Evolutionary conservation across 2,329 filamentous ascomycete species (phyloP), one percentile per base, ranked within the genome.

Genomic region (Cadophora sp.): DNA sequence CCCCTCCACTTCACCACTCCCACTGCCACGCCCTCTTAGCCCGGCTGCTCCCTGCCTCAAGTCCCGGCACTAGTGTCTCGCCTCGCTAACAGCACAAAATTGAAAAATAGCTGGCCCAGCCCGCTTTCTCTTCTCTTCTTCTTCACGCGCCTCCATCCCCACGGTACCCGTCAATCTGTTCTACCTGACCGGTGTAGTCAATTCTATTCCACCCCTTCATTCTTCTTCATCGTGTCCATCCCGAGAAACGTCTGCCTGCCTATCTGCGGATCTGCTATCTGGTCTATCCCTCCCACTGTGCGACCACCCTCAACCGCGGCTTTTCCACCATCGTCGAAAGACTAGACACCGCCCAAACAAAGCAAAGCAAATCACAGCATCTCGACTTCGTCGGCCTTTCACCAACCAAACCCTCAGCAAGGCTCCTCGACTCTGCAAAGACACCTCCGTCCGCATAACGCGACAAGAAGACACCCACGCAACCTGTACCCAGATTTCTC

Each of bases 121-220:
- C 55, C 59, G 33, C 63, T 60, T 39, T n/a, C 68, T 66, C 62
- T 64, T 24, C 45, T 60, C 64, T 66, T 65, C 62, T 65, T 55
- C 68, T 59, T 67, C 68, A 71, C 70, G 68, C 71, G 66, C 65
- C 65, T 68, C 66, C 47, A 64, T 68, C 65, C 69, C 53, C 53
- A 72, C 71, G 71, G 71, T 70, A 71, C 65, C 67, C 64, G 72
- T 62, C 71, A 74, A 74, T 73, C 64, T 70, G 70, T 71, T 64
- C 67, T 58, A 58, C 53, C 53, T 66, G 71, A 71, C 70, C 71
- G 70, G 73, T 74, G 73, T 71, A 72, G 69, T 75, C 72, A 71
- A 72, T 73, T 66, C 68, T 55, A 64, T 59, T 61, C 67, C 61
- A 63, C 63, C 59, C 69, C 61, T 22, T 67, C 69, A 66, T 68